A percentile compares a stretch with the other conserved stretches of the same genome.
Conservation (phyloP, 352 stramenopile genomes). For the Phytophthora ramorum region DNA sequence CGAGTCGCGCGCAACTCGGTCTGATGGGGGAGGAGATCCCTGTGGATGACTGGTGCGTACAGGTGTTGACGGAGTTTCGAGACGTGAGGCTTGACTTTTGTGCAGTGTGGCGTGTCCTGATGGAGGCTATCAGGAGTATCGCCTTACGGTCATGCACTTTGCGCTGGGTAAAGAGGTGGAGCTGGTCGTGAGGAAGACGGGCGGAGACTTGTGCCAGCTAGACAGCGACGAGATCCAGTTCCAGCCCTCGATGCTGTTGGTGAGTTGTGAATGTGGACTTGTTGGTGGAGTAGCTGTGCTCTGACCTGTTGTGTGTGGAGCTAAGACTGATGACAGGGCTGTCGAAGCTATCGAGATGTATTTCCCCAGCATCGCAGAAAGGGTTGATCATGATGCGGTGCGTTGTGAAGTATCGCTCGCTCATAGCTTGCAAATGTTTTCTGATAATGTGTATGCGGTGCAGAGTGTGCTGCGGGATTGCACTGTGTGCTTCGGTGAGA, state of each 20-base stretch:
- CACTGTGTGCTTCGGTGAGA: conserved; percentile 55
- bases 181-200: conserved; percentile 63
- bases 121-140: conserved; percentile 72
- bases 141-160: conserved; percentile 69
- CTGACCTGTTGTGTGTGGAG: conserved; percentile 1
- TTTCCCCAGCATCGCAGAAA: conserved; percentile 67
- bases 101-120: conserved; percentile 62
- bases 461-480: conserved; percentile 50
- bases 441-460: neutral
- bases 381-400: conserved; percentile 49
- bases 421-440: neutral
- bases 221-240: conserved; percentile 56
- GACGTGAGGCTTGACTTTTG: neutral
- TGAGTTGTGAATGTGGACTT: conserved; percentile 9
- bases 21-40: conserved; percentile 69
- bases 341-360: conserved; percentile 63
- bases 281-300: neutral
- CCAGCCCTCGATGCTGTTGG: conserved; percentile 43
- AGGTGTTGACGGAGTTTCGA: neutral
- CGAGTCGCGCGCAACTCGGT: conserved; percentile 49
- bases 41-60: conserved; percentile 63
- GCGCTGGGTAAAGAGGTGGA: conserved; percentile 42
- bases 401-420: conserved; percentile 3
- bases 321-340: conserved; percentile 64
- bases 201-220: conserved; percentile 64